A percentile compares a stretch with the other conserved stretches of the same genome.
These are phyloP conservation scores for Euclidium syriacum DNA, from an alignment of 345 rosid genomes.

Conservation along the genomic window DNA sequence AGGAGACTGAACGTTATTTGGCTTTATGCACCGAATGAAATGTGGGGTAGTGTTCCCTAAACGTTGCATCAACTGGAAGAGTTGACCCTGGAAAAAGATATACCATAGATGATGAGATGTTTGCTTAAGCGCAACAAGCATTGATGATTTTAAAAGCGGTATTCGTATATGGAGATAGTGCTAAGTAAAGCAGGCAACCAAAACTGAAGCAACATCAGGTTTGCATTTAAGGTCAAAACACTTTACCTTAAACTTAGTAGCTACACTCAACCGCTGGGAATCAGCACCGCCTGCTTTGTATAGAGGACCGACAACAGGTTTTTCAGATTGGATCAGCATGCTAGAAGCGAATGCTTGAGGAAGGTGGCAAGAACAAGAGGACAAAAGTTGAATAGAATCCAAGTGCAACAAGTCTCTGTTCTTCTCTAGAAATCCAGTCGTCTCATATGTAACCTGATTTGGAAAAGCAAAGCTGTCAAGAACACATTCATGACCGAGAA, in stretches of 20 bases:
- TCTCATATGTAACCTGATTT: constrained; percentile 85
- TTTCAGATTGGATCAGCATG: constrained; percentile 77
- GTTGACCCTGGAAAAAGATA: constrained; percentile 62
- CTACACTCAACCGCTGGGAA: constrained; percentile 88
- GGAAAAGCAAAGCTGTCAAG: constrained; percentile 22
- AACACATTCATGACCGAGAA: constrained; percentile 11
- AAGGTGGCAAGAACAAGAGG: constrained; percentile 81
- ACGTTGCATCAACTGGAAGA: constrained; percentile 95
- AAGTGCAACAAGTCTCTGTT: constrained; percentile 88
- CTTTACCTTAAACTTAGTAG: constrained; percentile 87
- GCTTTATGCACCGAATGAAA: constrained; percentile 96
- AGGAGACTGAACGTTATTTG: constrained; percentile 88
- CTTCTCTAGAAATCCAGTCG: constrained; percentile 93
- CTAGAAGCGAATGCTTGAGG: constrained; percentile 87
- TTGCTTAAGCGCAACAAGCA: constrained; percentile 6
- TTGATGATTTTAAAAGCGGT: background rate
- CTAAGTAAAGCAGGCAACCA: background rate
- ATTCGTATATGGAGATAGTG: background rate
- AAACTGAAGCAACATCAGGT: background rate
- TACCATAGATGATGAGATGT: constrained; percentile 4
- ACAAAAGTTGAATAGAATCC: constrained; percentile 92
- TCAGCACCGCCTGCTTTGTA: constrained; percentile 97
- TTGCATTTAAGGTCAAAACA: constrained; percentile 1
- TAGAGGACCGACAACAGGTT: constrained; percentile 71
- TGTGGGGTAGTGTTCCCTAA: constrained; percentile 93